These are phyloP conservation scores for Dipteronia sinensis DNA, from an alignment of 345 rosid genomes.

Conservation along the genomic window DNA sequence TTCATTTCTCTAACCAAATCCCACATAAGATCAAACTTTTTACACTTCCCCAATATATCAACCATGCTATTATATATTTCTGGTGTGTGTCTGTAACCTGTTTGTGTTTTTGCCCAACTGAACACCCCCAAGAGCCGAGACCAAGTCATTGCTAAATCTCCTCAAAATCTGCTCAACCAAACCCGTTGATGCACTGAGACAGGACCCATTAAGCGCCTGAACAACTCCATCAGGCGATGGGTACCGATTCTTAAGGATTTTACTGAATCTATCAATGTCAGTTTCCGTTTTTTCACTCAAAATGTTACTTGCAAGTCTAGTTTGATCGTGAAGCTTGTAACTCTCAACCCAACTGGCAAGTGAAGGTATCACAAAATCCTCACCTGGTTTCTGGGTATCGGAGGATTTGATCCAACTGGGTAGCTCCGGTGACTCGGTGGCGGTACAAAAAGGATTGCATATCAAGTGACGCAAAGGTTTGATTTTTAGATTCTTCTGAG, in stretches of 20 bases:
- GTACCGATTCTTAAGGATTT: conserved; percentile 44
- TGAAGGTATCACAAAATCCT: conserved; percentile 80
- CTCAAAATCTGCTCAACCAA: conserved; percentile 58
- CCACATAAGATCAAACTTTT: conserved; percentile 65
- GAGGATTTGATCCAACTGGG: conserved; percentile 65
- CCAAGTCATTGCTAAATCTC: conserved; percentile 66
- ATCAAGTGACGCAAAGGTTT: conserved; percentile 15
- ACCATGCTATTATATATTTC: conserved; percentile 58
- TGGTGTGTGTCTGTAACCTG: conserved; percentile 56
- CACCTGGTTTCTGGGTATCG: conserved; percentile 38
- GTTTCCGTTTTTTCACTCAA: conserved; percentile 24
- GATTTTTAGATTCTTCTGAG: conserved; percentile 20
- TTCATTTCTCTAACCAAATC: conserved; percentile 60
- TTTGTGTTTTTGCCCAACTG: conserved; percentile 78
- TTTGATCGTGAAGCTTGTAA: conserved; percentile 22
- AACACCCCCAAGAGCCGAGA: conserved; percentile 61
- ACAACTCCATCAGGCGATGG: conserved; percentile 40
- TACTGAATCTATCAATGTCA: conserved; percentile 51
- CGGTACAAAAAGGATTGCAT: conserved; percentile 30
- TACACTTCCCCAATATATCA: conserved; percentile 64
- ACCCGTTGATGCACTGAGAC: conserved; percentile 37
- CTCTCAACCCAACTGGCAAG: conserved; percentile 60
- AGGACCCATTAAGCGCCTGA: conserved; percentile 38
- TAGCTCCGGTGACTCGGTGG: conserved; percentile 61
- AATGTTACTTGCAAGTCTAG: conserved; percentile 13